Conservation (phyloP, 2,329 filamentous ascomycete species). For the Exophiala viscosa region DNA sequence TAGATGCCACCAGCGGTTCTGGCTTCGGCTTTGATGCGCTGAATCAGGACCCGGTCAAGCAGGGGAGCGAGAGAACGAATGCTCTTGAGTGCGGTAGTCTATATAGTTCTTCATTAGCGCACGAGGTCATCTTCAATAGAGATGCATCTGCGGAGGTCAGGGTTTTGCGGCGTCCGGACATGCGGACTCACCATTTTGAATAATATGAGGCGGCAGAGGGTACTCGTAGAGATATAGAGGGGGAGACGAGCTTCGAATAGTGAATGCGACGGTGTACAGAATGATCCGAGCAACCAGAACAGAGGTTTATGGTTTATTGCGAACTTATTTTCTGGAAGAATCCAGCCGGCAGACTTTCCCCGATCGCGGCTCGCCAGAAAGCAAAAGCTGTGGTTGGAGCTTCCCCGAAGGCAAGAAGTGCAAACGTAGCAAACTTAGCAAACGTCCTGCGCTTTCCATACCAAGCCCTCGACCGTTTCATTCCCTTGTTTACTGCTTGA, state of each 20-base stretch:
- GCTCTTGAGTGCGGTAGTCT: constrained; percentile 69
- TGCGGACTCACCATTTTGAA: constrained; percentile 18
- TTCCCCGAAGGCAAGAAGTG: not conserved
- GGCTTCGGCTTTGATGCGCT: constrained; percentile 94
- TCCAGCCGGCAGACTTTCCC: constrained; percentile 20
- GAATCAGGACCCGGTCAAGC: constrained; percentile 95
- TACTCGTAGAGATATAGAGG: not conserved
- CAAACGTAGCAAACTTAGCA: constrained; percentile 12
- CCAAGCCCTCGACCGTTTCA: not conserved
- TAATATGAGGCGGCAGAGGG: not conserved
- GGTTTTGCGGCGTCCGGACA: not conserved
- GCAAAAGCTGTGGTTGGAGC: constrained; percentile 6
- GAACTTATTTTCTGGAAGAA: constrained; percentile 25
- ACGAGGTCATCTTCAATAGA: not conserved
- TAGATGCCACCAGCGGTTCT: constrained; percentile 97
- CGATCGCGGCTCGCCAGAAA: constrained; percentile 1
- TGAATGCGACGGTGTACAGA: not conserved
- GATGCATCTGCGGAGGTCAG: not conserved
- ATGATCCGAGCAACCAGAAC: constrained; percentile 19
- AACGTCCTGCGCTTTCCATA: constrained; percentile 6
- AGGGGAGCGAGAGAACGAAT: constrained; percentile 94
- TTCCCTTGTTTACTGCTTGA: not conserved
- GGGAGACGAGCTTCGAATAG: not conserved
- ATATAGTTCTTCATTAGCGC: constrained; percentile 3
- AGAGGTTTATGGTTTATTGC: constrained; percentile 1